Conservation (phyloP, 805 yeast genomes). For the Ogataea nitratoaversa region DNA sequence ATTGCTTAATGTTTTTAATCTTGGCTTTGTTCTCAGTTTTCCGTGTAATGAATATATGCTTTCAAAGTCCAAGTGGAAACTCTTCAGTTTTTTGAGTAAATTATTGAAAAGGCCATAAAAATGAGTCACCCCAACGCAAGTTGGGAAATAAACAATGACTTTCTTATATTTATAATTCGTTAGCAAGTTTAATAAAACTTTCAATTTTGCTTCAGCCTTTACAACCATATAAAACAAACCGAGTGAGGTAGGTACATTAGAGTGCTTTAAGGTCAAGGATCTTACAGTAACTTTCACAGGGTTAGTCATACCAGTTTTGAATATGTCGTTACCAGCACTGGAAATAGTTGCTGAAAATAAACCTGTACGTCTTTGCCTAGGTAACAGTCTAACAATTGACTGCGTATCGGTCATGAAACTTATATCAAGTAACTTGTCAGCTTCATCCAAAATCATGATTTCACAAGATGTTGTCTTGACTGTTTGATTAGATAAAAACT, state of each 20-base stretch:
- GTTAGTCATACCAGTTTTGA: slow-evolving; percentile 86
- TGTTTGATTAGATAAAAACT: slow-evolving; percentile 56
- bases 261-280: slow-evolving; percentile 34
- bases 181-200: slow-evolving; percentile 51
- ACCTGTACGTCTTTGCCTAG: slow-evolving; percentile 92
- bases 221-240: slow-evolving; percentile 57
- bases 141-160: slow-evolving; percentile 88
- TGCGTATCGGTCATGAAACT: slow-evolving; percentile 70
- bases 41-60: slow-evolving; percentile 81
- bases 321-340: slow-evolving; percentile 72
- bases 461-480: slow-evolving; percentile 66
- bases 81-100: slow-evolving; percentile 30
- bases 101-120: slow-evolving; percentile 56
- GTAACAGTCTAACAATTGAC: slow-evolving; percentile 62
- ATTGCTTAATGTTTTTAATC: slow-evolving; percentile 64
- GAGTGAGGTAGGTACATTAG: slow-evolving; percentile 59
- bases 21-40: slow-evolving; percentile 73
- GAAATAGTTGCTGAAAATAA: slow-evolving; percentile 90
- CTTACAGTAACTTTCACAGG: slow-evolving; percentile 86
- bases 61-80: slow-evolving; percentile 12
- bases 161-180: slow-evolving; percentile 59
- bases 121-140: slow-evolving; percentile 78
- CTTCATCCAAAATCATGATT: slow-evolving; percentile 82
- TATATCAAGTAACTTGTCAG: slow-evolving; percentile 79
- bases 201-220: slow-evolving; percentile 57